phyloP scores from a whole-genome alignment of 805 yeast species.

The Lipomyces yamanashiensis region DNA sequence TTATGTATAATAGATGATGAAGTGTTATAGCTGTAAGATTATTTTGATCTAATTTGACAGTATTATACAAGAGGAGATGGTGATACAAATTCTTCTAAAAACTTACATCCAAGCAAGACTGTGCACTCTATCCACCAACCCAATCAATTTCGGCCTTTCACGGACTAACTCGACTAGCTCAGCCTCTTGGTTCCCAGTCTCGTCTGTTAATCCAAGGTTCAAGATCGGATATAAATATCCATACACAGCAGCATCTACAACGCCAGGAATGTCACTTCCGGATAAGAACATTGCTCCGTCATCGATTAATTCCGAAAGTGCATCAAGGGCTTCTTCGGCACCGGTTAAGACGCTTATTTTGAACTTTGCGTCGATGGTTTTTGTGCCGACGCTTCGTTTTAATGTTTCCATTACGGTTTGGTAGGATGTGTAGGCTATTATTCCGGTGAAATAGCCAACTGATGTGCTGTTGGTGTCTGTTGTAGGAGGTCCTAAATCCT shows the following conservation, averaged over 20 bases:
- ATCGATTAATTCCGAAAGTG: conserved; percentile 12
- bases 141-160: conserved; percentile 11
- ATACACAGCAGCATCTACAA: conserved; percentile 28
- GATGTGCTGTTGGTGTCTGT: too few species aligned
- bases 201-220: conserved; percentile 10
- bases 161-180: conserved; percentile 15
- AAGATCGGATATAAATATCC: conserved; percentile 23
- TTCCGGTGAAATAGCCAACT: background rate
- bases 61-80: background rate
- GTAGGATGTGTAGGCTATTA: background rate
- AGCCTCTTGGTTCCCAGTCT: conserved; percentile 11
- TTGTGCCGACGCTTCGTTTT: background rate
- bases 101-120: background rate
- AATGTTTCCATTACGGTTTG: background rate
- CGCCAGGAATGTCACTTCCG: conserved; percentile 15
- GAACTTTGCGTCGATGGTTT: background rate
- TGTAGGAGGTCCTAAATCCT: too few species aligned
- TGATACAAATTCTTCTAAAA: background rate
- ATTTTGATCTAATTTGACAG: background rate
- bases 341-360: conserved; percentile 5
- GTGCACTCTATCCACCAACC: conserved; percentile 10
- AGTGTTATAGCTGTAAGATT: background rate
- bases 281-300: background rate
- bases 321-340: conserved; percentile 34
- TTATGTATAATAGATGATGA: background rate